phyloP scores from a whole-genome alignment of 768 basidiomycete genomes.

The Kwoniella bestiolae region DNA sequence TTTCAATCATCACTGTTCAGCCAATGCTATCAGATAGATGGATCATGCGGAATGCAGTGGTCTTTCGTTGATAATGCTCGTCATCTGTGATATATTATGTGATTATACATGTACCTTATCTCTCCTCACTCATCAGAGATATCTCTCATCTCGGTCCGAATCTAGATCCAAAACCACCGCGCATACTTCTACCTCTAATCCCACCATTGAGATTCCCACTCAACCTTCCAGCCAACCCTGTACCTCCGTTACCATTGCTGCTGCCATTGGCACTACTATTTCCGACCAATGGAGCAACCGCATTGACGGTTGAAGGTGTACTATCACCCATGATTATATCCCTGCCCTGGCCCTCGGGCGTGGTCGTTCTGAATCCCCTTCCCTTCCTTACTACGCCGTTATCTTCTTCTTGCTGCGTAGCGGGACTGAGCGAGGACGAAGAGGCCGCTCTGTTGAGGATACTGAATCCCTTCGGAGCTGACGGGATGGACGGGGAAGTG shows the following conservation, averaged over 20 bases:
- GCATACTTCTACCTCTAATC: slow-evolving; percentile 3
- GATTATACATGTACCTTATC: no score
- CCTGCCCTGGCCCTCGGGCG: slow-evolving; percentile 17
- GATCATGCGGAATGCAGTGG: no score
- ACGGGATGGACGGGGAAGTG: not conserved
- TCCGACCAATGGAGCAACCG: not conserved
- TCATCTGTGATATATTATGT: no score
- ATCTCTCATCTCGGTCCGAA: no score
- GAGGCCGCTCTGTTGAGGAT: slow-evolving; percentile 13
- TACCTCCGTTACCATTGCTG: not conserved
- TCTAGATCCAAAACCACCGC: no score
- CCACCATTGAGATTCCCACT: slow-evolving; percentile 1
- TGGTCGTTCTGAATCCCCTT: slow-evolving; percentile 31
- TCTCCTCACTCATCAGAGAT: no score
- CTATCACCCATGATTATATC: slow-evolving; percentile 30
- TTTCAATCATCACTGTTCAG: no score
- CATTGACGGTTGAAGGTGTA: not conserved
- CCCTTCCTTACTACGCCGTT: slow-evolving; percentile 37
- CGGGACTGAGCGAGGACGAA: not conserved
- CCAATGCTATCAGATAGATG: no score
- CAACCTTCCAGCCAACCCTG: not conserved
- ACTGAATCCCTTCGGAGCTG: not conserved
- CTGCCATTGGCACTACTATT: not conserved
- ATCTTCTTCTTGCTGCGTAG: slow-evolving; percentile 13
- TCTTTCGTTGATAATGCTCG: no score